phyloP scores from a whole-genome alignment of 1,284 basidiomycete genomes.

The Moniliophthora roreri region DNA sequence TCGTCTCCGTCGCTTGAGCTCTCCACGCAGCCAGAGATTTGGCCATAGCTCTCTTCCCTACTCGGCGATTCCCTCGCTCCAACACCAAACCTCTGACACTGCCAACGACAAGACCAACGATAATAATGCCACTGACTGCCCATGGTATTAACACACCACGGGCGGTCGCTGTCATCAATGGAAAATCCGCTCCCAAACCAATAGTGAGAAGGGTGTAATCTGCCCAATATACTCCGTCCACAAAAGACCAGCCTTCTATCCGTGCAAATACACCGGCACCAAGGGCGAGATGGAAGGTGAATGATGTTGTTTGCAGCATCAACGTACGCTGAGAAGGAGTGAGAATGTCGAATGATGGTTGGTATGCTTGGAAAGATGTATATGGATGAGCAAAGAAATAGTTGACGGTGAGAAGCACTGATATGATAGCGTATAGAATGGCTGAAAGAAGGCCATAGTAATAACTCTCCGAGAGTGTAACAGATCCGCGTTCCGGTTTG shows the following conservation, averaged over 20 bases:
- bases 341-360: conserved; percentile 32
- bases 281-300: conserved; percentile 35
- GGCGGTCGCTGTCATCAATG: conserved; percentile 23
- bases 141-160: conserved; percentile 35
- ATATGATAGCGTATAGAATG: conserved; percentile 30
- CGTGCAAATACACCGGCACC: conserved; percentile 34
- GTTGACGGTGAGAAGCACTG: conserved; percentile 33
- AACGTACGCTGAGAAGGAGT: conserved; percentile 37
- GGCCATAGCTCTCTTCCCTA: conserved; percentile 28
- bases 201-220: conserved; percentile 41
- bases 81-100: conserved; percentile 36
- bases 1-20: conserved; percentile 16
- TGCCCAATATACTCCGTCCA: conserved; percentile 39
- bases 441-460: conserved; percentile 36
- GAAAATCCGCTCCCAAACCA: conserved; percentile 38
- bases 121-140: conserved; percentile 33
- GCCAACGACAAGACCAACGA: conserved; percentile 34
- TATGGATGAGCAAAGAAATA: conserved; percentile 29
- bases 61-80: conserved; percentile 32
- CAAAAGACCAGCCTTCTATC: conserved; percentile 34
- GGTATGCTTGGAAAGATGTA: conserved; percentile 26
- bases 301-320: conserved; percentile 40
- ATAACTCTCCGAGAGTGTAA: conserved; percentile 32
- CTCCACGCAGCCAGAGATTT: conserved; percentile 28
- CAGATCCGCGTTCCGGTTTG: conserved; percentile 8